phyloP scores from a whole-genome alignment of 2,329 filamentous ascomycete species.

The Septoria petroselini region DNA sequence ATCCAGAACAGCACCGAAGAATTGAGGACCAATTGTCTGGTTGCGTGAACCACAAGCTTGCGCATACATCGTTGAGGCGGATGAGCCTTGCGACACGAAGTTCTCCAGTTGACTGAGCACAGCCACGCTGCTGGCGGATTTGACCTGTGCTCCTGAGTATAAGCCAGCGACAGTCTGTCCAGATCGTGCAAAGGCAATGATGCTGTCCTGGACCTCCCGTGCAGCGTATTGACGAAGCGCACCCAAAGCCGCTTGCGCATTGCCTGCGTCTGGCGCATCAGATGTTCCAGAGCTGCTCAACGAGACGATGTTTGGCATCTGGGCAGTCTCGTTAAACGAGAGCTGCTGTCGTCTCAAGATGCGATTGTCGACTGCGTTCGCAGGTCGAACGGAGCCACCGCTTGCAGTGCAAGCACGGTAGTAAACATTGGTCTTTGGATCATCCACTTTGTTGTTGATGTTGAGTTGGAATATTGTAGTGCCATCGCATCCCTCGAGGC shows the following conservation, averaged over 20 bases:
- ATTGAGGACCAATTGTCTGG: slow-evolving; percentile 10
- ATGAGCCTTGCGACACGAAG: background rate
- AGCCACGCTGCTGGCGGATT: background rate
- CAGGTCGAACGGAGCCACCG: slow-evolving; percentile 5
- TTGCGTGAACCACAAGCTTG: slow-evolving; percentile 13
- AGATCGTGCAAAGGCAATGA: background rate
- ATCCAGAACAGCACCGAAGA: slow-evolving; percentile 9
- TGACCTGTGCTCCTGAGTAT: background rate
- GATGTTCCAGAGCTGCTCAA: background rate
- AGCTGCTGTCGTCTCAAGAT: slow-evolving; percentile 3
- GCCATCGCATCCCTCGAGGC: slow-evolving; percentile 14
- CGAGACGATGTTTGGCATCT: background rate
- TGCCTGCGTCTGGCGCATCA: background rate
- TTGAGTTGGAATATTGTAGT: slow-evolving; percentile 14
- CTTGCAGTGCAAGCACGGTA: slow-evolving; percentile 14
- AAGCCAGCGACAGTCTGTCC: background rate
- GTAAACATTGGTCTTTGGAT: slow-evolving; percentile 9
- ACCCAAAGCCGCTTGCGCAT: background rate
- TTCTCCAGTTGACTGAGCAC: background rate
- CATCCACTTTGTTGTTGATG: slow-evolving; percentile 15
- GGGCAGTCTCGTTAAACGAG: slow-evolving; percentile 2
- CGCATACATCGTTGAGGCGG: slow-evolving; percentile 2
- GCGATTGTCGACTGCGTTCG: background rate
- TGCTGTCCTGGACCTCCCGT: background rate
- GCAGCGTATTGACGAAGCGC: background rate